Base-by-base conservation (phyloP, 345 rosid species). In the Gossypium anomalum region DNA sequence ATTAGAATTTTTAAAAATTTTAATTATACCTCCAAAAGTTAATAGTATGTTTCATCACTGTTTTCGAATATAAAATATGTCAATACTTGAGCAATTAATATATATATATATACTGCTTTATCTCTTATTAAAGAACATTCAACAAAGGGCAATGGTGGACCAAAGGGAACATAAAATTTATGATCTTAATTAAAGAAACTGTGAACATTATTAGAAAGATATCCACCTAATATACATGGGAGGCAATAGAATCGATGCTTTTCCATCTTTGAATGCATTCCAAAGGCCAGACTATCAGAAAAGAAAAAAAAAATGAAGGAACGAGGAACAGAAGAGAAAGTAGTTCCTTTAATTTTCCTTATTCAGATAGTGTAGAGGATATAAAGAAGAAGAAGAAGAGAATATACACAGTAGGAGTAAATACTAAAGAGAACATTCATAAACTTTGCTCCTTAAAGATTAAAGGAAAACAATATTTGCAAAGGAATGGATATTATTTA, bases 141-240 rank as follows among this genome's bases (percentile, higher is more conserved):
- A 68, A 49, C 58, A 68, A 68, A 68, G 58, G 44, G 43, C 15
- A 49, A 9, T 68, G 25, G 72, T 49, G 72, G 72, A 68, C 72
- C 72, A 48, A 68, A 48, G 57, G 57, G 8, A 23, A 23, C 71
- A 48, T 25, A 23, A 16, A 16, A 25, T 67, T 3, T 67, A 34
- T 34, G 7, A 34, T 34, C 41, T 34, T 34, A 34, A 34, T 34
- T 48, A 67, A 44, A 66, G 70, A 15, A 27, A 4, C 2, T 41
- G 51, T 65, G 20, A 43, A 44, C 25, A 44, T 66, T 43, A 65
- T 41, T 65, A 23, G 25, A 34, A 5, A 34, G 41, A 5, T 34
- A 34, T 65, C 52, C 7, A 52, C 56, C 41, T 4, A 34, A 34
- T 34, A 34, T 34, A 34, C 41, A 34, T 34, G 41, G 9, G 20